Evolutionary conservation across 2,329 filamentous ascomycete species (phyloP).

Genomic region (Drechslera avenae): DNA sequence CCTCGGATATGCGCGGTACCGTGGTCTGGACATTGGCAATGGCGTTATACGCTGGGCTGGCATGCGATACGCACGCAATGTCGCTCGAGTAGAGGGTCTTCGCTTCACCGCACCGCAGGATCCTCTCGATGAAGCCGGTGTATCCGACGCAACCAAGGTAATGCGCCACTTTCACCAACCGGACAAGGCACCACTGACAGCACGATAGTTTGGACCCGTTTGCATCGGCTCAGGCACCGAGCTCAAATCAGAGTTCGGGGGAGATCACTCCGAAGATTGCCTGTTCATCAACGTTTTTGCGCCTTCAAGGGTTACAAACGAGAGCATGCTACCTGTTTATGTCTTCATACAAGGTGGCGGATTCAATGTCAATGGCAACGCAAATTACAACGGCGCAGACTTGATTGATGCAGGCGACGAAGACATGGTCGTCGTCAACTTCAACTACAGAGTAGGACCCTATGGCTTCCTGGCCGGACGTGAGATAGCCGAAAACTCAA

Average conservation of each 20-base stretch:
- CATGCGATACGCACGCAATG: slow-evolving; percentile 67
- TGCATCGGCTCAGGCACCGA: slow-evolving; percentile 38
- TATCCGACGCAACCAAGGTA: slow-evolving; percentile 57
- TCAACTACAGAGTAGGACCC: slow-evolving; percentile 49
- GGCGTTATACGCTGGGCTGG: slow-evolving; percentile 75
- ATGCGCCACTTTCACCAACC: not conserved
- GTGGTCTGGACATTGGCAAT: slow-evolving; percentile 59
- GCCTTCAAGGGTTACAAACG: slow-evolving; percentile 41
- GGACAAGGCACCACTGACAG: slow-evolving; percentile 10
- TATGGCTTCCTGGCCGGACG: slow-evolving; percentile 47
- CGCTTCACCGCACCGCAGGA: slow-evolving; percentile 71
- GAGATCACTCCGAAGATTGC: slow-evolving; percentile 46
- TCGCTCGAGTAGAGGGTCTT: slow-evolving; percentile 39
- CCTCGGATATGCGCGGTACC: slow-evolving; percentile 70
- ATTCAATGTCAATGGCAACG: slow-evolving; percentile 45
- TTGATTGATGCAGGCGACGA: slow-evolving; percentile 40
- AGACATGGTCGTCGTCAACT: slow-evolving; percentile 47
- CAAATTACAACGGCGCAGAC: slow-evolving; percentile 43
- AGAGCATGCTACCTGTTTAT: slow-evolving; percentile 45
- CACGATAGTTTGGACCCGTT: slow-evolving; percentile 38
- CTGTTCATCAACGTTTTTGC: slow-evolving; percentile 49
- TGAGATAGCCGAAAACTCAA: slow-evolving; percentile 35
- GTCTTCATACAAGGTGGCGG: slow-evolving; percentile 51
- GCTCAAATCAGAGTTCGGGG: slow-evolving; percentile 35
- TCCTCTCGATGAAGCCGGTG: slow-evolving; percentile 54